Evolutionary conservation across 495 filamentous ascomycete species (phyloP).

Genomic region (Tuber aestivum): DNA sequence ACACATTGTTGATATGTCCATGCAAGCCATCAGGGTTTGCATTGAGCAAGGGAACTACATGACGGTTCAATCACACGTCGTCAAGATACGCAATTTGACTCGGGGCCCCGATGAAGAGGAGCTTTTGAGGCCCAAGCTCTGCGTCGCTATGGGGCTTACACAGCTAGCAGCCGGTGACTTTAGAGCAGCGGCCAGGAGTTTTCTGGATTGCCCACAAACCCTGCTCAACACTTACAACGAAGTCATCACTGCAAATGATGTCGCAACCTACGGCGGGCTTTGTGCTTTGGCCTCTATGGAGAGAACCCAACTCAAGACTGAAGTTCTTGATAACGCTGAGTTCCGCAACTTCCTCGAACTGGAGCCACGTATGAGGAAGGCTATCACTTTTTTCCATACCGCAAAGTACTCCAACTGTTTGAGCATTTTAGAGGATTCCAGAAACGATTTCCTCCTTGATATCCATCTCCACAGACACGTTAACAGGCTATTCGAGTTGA

Average conservation of each 20-base stretch:
- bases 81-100: slow-evolving; percentile 56
- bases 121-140: slow-evolving; percentile 57
- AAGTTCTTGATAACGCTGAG: slow-evolving; percentile 67
- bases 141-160: slow-evolving; percentile 63
- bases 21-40: slow-evolving; percentile 60
- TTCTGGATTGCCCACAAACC: slow-evolving; percentile 56
- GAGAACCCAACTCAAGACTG: slow-evolving; percentile 62
- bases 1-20: slow-evolving; percentile 65
- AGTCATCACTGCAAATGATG: slow-evolving; percentile 73
- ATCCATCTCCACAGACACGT: slow-evolving; percentile 76
- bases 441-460: slow-evolving; percentile 80
- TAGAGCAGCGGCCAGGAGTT: slow-evolving; percentile 64
- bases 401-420: slow-evolving; percentile 82
- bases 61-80: slow-evolving; percentile 59
- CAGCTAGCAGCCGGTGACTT: slow-evolving; percentile 61
- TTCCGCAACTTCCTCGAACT: slow-evolving; percentile 88
- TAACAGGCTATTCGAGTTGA: slow-evolving; percentile 58
- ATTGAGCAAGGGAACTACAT: slow-evolving; percentile 66
- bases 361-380: slow-evolving; percentile 88
- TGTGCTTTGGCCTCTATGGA: slow-evolving; percentile 88
- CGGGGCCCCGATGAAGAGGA: slow-evolving; percentile 56
- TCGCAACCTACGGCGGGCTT: slow-evolving; percentile 86
- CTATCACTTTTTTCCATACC: slow-evolving; percentile 78
- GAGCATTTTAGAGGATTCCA: slow-evolving; percentile 71
- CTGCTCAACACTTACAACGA: slow-evolving; percentile 60